Percentiles rank a stretch among this genome's conserved stretches.
phyloP scores from a whole-genome alignment of 768 basidiomycete genomes.

The Kwoniella sp. region DNA sequence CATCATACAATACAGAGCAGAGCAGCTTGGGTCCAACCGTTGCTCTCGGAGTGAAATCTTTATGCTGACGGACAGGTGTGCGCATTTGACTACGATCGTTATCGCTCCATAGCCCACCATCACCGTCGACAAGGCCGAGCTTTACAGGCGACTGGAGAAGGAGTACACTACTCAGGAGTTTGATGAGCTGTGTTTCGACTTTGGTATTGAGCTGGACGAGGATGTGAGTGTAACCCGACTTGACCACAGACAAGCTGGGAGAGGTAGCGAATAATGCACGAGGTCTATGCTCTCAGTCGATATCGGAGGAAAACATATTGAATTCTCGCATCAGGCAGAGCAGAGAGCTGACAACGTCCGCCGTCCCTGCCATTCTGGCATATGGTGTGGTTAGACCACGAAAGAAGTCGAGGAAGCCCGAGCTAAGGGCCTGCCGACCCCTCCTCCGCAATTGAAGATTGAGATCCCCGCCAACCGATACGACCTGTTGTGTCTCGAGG shows the following conservation, averaged over 20 bases:
- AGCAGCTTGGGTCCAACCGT: not conserved
- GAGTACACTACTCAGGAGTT: conserved; percentile 89
- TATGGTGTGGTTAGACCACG: conserved; percentile 71
- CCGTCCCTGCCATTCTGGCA: conserved; percentile 9
- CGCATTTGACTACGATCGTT: too few species aligned
- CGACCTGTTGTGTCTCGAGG: conserved; percentile 95
- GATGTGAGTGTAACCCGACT: conserved; percentile 67
- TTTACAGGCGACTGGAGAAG: conserved; percentile 81
- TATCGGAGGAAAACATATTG: too few species aligned
- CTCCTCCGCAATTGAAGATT: conserved; percentile 92
- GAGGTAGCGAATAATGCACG: too few species aligned
- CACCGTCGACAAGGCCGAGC: conserved; percentile 90
- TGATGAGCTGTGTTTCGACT: conserved; percentile 93
- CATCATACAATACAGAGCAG: not conserved
- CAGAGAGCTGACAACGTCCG: conserved; percentile 3
- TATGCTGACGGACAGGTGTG: too few species aligned
- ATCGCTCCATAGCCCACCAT: conserved; percentile 72
- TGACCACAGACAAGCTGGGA: not conserved
- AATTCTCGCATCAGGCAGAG: too few species aligned
- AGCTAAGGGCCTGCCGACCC: conserved; percentile 80
- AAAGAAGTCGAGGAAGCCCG: conserved; percentile 78
- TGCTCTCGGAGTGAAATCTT: too few species aligned
- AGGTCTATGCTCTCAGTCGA: too few species aligned
- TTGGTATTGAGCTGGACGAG: conserved; percentile 95
- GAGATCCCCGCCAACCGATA: conserved; percentile 99